These are phyloP conservation scores for Lomentospora prolificans DNA, from an alignment of 2,329 filamentous ascomycete genomes.

Conservation along the genomic window DNA sequence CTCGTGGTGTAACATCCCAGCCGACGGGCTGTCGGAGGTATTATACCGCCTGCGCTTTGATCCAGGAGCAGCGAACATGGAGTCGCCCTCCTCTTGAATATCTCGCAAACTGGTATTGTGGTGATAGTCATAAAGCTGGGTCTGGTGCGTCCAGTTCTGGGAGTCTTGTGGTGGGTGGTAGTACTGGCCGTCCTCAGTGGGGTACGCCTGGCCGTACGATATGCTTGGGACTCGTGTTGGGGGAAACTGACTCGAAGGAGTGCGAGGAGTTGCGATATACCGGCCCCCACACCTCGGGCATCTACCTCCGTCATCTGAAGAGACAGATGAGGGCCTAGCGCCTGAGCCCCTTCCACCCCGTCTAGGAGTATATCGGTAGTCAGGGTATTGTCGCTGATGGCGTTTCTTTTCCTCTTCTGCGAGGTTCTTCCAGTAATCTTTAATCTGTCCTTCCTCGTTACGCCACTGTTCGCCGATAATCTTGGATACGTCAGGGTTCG, in stretches of 20 bases:
- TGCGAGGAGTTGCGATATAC: constrained; percentile 52
- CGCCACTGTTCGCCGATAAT: constrained; percentile 94
- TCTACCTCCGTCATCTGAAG: constrained; percentile 40
- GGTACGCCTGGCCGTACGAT: background rate
- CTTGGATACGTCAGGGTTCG: constrained; percentile 94
- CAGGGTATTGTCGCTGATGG: constrained; percentile 82
- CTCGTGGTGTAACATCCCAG: no score
- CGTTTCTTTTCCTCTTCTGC: constrained; percentile 89
- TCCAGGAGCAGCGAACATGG: background rate
- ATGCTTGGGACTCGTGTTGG: background rate
- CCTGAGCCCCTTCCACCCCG: constrained; percentile 34
- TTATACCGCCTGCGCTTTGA: constrained; percentile 1
- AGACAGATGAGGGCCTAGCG: background rate
- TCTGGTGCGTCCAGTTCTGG: background rate
- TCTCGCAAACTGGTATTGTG: background rate
- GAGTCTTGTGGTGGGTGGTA: background rate
- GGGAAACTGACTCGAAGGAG: constrained; percentile 36
- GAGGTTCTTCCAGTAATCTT: constrained; percentile 77
- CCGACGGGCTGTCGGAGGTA: no score
- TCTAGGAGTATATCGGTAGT: constrained; percentile 88
- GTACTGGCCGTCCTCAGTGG: background rate
- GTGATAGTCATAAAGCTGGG: background rate
- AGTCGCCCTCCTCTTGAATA: background rate
- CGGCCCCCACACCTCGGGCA: constrained; percentile 66
- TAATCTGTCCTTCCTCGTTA: constrained; percentile 60